Evolutionary conservation across 2,329 filamentous ascomycete genomes (phyloP).

Genomic region (Diaporthe vaccinii): DNA sequence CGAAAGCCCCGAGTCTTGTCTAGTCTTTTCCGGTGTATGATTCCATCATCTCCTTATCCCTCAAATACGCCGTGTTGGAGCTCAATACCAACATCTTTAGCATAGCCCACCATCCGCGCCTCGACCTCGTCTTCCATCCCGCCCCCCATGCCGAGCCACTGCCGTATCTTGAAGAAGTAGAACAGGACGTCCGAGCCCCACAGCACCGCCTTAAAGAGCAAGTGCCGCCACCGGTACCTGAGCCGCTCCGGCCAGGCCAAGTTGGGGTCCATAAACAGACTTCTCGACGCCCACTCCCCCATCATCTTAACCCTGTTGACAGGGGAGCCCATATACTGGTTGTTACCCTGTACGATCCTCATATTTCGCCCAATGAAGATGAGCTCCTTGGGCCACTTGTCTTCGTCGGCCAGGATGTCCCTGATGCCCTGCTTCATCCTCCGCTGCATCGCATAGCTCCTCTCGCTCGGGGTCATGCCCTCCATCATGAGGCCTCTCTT

Average conservation of each 20-base stretch:
- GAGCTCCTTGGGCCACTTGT: constrained; percentile 90
- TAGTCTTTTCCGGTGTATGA: neutral
- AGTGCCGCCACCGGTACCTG: constrained; percentile 79
- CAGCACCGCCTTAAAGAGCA: constrained; percentile 86
- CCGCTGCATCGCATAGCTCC: constrained; percentile 91
- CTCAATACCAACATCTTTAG: constrained; percentile 92
- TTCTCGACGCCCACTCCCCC: constrained; percentile 87
- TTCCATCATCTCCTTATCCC: constrained; percentile 64
- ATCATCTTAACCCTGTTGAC: constrained; percentile 97
- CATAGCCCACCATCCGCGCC: constrained; percentile 85
- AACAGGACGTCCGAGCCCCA: constrained; percentile 84
- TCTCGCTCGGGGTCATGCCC: constrained; percentile 72
- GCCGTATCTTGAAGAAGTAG: constrained; percentile 82
- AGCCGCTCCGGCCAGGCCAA: constrained; percentile 73
- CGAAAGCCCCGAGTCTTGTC: constrained; percentile 3
- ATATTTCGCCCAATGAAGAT: constrained; percentile 94
- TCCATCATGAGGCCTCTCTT: constrained; percentile 74
- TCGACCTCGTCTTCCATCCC: constrained; percentile 98
- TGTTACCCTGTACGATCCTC: constrained; percentile 93
- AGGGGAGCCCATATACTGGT: constrained; percentile 89
- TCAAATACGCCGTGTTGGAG: constrained; percentile 91
- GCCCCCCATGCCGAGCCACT: constrained; percentile 80
- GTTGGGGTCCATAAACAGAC: constrained; percentile 81
- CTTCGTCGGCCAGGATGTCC: constrained; percentile 84
- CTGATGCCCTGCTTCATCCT: constrained; percentile 78